Evolutionary conservation across 2,329 filamentous ascomycete species (phyloP).

Genomic region (Sporothrix brasiliensis): DNA sequence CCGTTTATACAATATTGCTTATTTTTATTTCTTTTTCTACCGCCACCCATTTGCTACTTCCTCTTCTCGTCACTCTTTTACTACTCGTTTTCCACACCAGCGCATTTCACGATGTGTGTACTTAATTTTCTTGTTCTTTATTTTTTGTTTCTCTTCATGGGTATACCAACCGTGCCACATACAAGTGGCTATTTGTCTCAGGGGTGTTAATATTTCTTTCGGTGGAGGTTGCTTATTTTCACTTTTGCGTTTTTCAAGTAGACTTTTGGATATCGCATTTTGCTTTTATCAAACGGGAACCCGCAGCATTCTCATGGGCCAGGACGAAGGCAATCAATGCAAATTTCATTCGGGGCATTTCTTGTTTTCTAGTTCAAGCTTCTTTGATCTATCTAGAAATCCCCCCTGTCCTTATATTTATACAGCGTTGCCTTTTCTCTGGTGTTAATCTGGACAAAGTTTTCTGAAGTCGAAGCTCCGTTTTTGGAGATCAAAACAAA

Average conservation of each 20-base stretch:
- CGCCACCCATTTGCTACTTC: neutral
- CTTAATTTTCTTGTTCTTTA: conserved; percentile 13
- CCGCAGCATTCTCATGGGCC: neutral
- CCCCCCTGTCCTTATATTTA: neutral
- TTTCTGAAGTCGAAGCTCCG: neutral
- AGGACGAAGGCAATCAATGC: neutral
- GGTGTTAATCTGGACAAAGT: neutral
- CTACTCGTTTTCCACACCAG: neutral
- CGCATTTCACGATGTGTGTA: neutral
- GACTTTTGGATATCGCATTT: conserved; percentile 8
- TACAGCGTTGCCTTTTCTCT: neutral
- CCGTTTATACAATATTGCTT: conserved; percentile 9
- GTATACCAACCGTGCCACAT: conserved; percentile 23
- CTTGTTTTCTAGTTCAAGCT: neutral
- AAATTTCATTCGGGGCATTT: neutral
- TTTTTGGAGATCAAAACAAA: conserved; percentile 14
- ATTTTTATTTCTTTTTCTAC: conserved; percentile 4
- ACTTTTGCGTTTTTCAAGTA: neutral
- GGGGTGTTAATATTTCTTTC: conserved; percentile 17
- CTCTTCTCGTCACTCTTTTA: conserved; percentile 12
- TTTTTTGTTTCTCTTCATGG: neutral
- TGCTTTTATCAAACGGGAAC: conserved; percentile 2
- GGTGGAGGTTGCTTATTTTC: conserved; percentile 8
- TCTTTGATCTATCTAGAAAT: neutral
- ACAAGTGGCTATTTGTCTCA: conserved; percentile 10